Evolutionary conservation across 768 basidiomycete species (phyloP).

Genomic region (Coprinellus aureogranulatus): DNA sequence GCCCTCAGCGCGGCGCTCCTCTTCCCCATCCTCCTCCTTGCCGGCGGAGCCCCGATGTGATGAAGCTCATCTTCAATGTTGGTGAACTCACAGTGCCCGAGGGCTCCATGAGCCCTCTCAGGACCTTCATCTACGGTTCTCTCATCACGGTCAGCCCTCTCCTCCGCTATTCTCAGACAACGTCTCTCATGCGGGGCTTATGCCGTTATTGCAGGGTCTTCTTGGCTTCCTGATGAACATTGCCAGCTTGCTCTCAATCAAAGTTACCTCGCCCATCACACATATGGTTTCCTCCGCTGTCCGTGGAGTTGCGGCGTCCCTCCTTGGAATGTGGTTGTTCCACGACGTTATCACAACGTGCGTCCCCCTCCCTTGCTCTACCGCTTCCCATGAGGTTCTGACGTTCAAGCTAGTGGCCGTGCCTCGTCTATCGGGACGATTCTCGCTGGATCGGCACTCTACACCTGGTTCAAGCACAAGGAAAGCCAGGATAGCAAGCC

Average conservation of each 20-base stretch:
- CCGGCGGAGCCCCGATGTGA: conserved; percentile 65
- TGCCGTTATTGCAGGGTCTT: conserved; percentile 52
- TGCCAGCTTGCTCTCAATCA: conserved; percentile 89
- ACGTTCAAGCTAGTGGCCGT: conserved; percentile 84
- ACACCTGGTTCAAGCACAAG: conserved; percentile 84
- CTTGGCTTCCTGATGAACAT: conserved; percentile 95
- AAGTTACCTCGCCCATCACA: conserved; percentile 95
- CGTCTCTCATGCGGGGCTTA: neutral
- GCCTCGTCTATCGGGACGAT: conserved; percentile 79
- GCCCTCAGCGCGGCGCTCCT: conserved; percentile 72
- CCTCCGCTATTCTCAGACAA: neutral
- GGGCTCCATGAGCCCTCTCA: conserved; percentile 45
- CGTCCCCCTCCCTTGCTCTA: conserved; percentile 26
- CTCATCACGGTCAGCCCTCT: conserved; percentile 61
- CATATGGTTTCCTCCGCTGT: conserved; percentile 98
- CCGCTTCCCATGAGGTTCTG: neutral
- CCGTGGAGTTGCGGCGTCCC: conserved; percentile 87
- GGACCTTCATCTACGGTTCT: conserved; percentile 78
- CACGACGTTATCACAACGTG: conserved; percentile 76
- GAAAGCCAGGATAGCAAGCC: conserved; percentile 49
- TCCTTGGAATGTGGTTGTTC: conserved; percentile 81
- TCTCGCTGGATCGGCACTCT: conserved; percentile 76
- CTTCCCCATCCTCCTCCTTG: conserved; percentile 67
- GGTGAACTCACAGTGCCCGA: conserved; percentile 34
- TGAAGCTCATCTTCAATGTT: conserved; percentile 51